These are phyloP conservation scores for Hamigera avellanea DNA, from an alignment of 495 filamentous ascomycete species.

Conservation along the genomic window DNA sequence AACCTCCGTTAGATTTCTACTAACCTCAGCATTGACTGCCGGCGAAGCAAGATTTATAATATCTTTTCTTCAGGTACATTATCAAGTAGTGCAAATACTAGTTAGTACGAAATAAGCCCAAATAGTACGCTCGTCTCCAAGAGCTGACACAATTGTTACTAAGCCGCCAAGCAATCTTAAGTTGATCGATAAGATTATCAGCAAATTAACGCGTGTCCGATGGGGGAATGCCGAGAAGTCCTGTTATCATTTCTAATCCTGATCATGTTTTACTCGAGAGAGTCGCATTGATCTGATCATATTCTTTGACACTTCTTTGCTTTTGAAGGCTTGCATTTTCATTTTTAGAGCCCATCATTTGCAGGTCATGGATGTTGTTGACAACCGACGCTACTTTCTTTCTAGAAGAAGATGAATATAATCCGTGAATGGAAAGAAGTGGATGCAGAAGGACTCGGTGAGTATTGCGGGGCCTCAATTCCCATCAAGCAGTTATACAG, in stretches of 20 bases:
- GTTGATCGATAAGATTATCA: constrained; percentile 17
- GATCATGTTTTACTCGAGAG: no score
- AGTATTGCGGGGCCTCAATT: not conserved
- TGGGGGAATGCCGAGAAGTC: no score
- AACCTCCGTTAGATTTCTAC: no score
- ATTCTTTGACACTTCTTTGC: not conserved
- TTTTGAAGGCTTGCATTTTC: not conserved
- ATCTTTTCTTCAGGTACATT: no score
- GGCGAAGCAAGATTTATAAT: no score
- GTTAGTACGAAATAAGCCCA: no score
- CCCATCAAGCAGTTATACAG: not conserved
- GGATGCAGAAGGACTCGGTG: constrained; percentile 4
- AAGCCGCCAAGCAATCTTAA: constrained; percentile 4
- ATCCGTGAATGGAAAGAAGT: constrained; percentile 1
- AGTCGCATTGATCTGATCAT: no score
- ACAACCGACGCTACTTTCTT: not conserved
- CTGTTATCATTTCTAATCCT: no score
- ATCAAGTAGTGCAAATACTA: no score
- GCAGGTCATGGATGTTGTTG: constrained; percentile 10
- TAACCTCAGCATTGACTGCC: no score
- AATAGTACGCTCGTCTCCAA: no score
- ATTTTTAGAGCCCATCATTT: not conserved
- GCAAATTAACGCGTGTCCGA: constrained; percentile 11
- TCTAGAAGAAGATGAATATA: constrained; percentile 3
- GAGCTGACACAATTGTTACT: no score